Evolutionary conservation across 2,329 filamentous ascomycete genomes (phyloP), one percentile per base, ranked within the genome.

Genomic region (Nigrospora osmanthi): DNA sequence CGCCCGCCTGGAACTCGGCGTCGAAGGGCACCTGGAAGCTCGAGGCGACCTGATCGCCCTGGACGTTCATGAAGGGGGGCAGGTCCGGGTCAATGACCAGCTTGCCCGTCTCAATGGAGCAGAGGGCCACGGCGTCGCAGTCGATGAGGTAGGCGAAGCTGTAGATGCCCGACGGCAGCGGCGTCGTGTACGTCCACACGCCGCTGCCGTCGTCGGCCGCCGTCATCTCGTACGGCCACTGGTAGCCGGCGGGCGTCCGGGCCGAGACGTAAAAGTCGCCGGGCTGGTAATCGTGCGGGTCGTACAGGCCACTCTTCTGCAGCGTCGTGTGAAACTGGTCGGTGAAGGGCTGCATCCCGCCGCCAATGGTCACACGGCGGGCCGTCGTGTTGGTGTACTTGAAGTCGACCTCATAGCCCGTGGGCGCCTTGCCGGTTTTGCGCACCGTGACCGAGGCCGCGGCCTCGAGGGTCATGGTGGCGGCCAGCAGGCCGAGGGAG

Each of bases 11-110:
- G 48, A 59, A 60, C 14, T 39, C 33, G 23, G 46, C 46, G 43
- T 59, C 52, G 37, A 51, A 60, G 33, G 58, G 58, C 9, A 59
- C 58, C 41, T 59, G 56, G 50, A 60, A 59, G 44, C 45, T 54
- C 6, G 55, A 57, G 11, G 54, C 48, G 4, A 55, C 51, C 38
- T 57, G 54, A 38, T 60, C 56, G 6, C 56, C 58, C 11, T 46
- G 40, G 7, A 58, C 55, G 44, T 59, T 60, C 16, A 49, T 34
- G 35, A 58, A 60, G 11, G 58, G 57, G 6, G 53, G 54, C 23
- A 55, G 34, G 17, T 59, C 57, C 1, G 57, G 58, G 44, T 60
- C 57, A 41, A 56, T 54, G 19, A 60, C 55, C n/a, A 58, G 54
- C 42, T 59, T 49, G 42, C 56, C 56, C 7, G 55, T 58, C 19